Conservation (phyloP, 2,329 filamentous ascomycete genomes). For the Teratosphaeria epicoccoides region DNA sequence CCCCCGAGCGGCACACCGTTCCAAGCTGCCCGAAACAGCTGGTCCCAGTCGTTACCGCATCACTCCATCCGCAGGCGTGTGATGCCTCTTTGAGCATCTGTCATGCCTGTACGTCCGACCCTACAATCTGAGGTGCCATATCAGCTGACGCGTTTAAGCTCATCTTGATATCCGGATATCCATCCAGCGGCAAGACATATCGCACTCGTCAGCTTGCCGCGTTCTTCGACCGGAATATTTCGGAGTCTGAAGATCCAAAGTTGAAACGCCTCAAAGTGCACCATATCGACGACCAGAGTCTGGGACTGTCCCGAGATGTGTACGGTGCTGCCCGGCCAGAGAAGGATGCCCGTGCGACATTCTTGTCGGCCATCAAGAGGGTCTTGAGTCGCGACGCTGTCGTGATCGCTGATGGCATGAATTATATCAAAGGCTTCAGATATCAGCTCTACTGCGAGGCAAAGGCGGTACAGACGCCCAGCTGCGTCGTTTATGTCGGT, state of each 20-base stretch:
- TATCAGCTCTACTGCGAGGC: slow-evolving; percentile 81
- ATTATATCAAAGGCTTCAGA: slow-evolving; percentile 84
- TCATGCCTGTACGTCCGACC: not conserved
- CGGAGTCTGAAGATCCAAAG: slow-evolving; percentile 33
- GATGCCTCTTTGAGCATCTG: not conserved
- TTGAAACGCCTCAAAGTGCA: slow-evolving; percentile 52
- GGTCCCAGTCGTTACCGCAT: not conserved
- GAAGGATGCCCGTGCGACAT: slow-evolving; percentile 67
- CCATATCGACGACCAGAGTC: slow-evolving; percentile 61
- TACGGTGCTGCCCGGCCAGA: slow-evolving; percentile 71
- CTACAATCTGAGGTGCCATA: not conserved
- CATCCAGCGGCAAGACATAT: slow-evolving; percentile 52
- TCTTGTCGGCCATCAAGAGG: slow-evolving; percentile 70
- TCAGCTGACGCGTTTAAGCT: slow-evolving; percentile 10
- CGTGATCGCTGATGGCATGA: slow-evolving; percentile 67
- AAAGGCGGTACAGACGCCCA: slow-evolving; percentile 65
- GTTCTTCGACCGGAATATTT: slow-evolving; percentile 52
- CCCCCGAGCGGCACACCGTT: not conserved
- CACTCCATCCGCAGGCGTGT: not conserved
- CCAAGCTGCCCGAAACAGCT: not conserved
- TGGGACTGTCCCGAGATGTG: slow-evolving; percentile 58
- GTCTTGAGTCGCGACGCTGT: slow-evolving; percentile 61
- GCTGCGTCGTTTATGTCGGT: slow-evolving; percentile 59
- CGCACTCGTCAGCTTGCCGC: slow-evolving; percentile 53
- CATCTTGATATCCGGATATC: slow-evolving; percentile 46